phyloP scores from a whole-genome alignment of 805 yeast genomes.

The Yarrowia divulgata region DNA sequence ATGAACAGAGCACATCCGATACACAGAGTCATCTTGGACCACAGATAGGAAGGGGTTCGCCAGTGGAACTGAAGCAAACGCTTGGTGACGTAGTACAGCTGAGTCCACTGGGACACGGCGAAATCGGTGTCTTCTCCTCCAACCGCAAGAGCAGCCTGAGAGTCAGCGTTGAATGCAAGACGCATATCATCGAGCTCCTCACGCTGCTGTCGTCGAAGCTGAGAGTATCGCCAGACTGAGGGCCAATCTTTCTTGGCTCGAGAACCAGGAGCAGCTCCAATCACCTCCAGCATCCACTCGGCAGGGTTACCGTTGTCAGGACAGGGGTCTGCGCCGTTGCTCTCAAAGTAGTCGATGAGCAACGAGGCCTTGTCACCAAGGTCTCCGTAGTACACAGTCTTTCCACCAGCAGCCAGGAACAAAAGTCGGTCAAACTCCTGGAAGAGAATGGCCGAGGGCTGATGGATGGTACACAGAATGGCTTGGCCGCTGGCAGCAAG shows the following conservation, averaged over 20 bases:
- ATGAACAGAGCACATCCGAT: slow-evolving; percentile 64
- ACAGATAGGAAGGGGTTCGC: slow-evolving; percentile 68
- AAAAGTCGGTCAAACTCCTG: slow-evolving; percentile 79
- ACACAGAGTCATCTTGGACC: slow-evolving; percentile 63
- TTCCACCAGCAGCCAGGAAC: slow-evolving; percentile 73
- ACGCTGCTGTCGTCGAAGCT: slow-evolving; percentile 64
- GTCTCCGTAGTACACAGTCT: slow-evolving; percentile 78
- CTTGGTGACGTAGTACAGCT: slow-evolving; percentile 55
- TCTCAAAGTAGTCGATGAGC: slow-evolving; percentile 70
- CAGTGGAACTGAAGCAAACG: slow-evolving; percentile 68
- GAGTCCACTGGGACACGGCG: slow-evolving; percentile 52
- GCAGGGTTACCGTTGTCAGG: slow-evolving; percentile 80
- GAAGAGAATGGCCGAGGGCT: slow-evolving; percentile 81
- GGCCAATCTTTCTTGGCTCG: slow-evolving; percentile 51
- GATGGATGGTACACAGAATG: slow-evolving; percentile 75
- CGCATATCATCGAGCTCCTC: slow-evolving; percentile 68
- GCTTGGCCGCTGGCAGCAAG: slow-evolving; percentile 69
- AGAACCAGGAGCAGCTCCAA: slow-evolving; percentile 54
- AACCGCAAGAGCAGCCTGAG: slow-evolving; percentile 48
- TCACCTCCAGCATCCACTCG: slow-evolving; percentile 86
- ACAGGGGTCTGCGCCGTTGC: slow-evolving; percentile 68
- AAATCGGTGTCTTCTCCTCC: slow-evolving; percentile 56
- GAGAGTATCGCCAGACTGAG: slow-evolving; percentile 78
- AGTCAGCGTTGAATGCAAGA: slow-evolving; percentile 56
- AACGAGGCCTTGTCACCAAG: slow-evolving; percentile 65